Evolutionary conservation across 164 flowering plant species (phyloP).

Genomic region (Santalum album): DNA sequence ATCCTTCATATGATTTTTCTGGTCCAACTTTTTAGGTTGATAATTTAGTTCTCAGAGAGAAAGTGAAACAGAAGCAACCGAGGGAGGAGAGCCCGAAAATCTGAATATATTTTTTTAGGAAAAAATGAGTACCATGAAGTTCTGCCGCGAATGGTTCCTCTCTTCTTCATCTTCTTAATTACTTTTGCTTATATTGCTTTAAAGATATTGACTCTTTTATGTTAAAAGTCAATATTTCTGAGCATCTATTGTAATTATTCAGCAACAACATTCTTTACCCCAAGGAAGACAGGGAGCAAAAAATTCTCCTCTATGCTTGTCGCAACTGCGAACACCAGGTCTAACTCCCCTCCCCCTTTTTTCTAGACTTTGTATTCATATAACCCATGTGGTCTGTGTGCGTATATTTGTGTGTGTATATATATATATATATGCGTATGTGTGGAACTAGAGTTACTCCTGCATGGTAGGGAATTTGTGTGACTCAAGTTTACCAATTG

Average conservation of each 20-base stretch:
- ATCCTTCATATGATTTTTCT: no score
- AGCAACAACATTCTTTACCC: conserved; percentile 91
- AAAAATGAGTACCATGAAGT: conserved; percentile 97
- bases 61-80: no score
- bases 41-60: no score
- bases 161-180: neutral
- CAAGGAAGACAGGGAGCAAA: conserved; percentile 77
- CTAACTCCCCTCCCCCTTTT: neutral
- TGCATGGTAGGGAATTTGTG: no score
- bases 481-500: no score
- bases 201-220: neutral
- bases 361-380: neutral
- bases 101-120: no score
- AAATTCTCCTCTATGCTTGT: conserved; percentile 78
- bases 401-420: no score
- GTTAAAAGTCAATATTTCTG: neutral
- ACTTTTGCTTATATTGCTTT: neutral
- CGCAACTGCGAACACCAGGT: conserved; percentile 94
- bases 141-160: conserved; percentile 89
- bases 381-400: no score
- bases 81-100: no score
- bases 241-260: conserved; percentile 7
- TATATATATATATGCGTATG: no score
- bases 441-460: no score
- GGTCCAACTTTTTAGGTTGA: no score